Evolutionary conservation across 2,329 filamentous ascomycete genomes (phyloP).

Genomic region (Trichophyton simii): DNA sequence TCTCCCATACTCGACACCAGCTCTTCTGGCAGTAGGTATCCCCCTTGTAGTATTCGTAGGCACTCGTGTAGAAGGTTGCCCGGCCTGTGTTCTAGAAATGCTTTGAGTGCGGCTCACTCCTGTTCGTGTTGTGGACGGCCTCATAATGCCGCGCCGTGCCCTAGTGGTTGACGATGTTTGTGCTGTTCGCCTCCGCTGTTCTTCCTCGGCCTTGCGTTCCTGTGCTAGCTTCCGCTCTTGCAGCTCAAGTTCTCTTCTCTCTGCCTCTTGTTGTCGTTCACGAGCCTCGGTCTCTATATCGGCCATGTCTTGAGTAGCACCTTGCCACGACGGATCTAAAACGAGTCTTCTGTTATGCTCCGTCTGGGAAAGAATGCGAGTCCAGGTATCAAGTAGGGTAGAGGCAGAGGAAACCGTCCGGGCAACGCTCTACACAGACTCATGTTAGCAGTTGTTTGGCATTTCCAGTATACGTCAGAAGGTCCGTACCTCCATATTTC

Average conservation of each 20-base stretch:
- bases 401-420: slow-evolving; percentile 78
- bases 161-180: slow-evolving; percentile 18
- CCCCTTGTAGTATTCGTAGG: slow-evolving; percentile 19
- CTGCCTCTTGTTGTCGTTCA: slow-evolving; percentile 60
- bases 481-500: slow-evolving; percentile 37
- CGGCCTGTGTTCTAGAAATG: slow-evolving; percentile 15
- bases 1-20: slow-evolving; percentile 29
- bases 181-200: slow-evolving; percentile 27
- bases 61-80: slow-evolving; percentile 13
- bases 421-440: slow-evolving; percentile 54
- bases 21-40: slow-evolving; percentile 22
- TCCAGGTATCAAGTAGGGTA: slow-evolving; percentile 87
- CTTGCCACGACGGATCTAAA: slow-evolving; percentile 78
- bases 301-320: slow-evolving; percentile 71
- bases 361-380: slow-evolving; percentile 86
- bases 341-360: slow-evolving; percentile 94
- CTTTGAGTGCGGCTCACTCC: slow-evolving; percentile 28
- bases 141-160: slow-evolving; percentile 23
- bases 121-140: slow-evolving; percentile 11
- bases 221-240: slow-evolving; percentile 64
- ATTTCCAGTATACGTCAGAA: background rate
- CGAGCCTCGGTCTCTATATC: slow-evolving; percentile 72
- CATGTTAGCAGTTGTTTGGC: background rate
- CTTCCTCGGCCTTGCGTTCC: slow-evolving; percentile 39
- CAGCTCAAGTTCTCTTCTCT: slow-evolving; percentile 64